Base-by-base conservation (phyloP, 179 eudicot species). In the Nepenthes alata region DNA sequence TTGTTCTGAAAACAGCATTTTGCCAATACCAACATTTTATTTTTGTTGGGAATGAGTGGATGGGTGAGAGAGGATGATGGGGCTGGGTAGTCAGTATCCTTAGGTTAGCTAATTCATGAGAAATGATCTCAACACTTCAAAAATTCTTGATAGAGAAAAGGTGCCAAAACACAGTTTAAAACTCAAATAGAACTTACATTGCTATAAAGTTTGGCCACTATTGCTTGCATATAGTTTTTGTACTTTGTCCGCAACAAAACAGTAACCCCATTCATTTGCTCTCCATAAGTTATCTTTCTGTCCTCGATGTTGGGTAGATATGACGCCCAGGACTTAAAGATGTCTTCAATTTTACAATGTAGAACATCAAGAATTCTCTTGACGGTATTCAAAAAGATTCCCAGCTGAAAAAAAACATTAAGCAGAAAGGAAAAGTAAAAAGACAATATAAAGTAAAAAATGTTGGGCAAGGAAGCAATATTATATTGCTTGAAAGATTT, bases 281-380 rank as follows among this genome's bases (percentile, higher is more conserved):
- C 96, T 50, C 96, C 96, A 59, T 78, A 86, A 60, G 63, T 70
- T 11, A 75, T 72, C 76, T 88, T 86, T 61, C 79, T 81, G 25
- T 80, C 96, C n/a, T 70, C 88, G 47, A 49, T 63, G 6, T 66
- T 67, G n/a, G 90, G 96, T 14, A 82, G 66, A 82, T 83, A 83
- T 7, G 86, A 74, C 13, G 90, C 86, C 96, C 96, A 86, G 49
- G 85, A 63, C 79, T 79, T 86, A 71, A 88, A 70, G 53, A 78
- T 84, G 67, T 86, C 86, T 66, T 88, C 96, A 37, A 86, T 70
- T 70, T 70, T 79, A 72, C 86, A 77, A 58, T 88, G 96, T 36
- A 86, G 79, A 66, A 86, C 77, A 66, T 88, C 96, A 39, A 88
- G 80, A 47, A 86, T 82, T 76, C 96, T 86, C 83, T 80, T 86